Evolutionary conservation across 2,329 filamentous ascomycete species (phyloP).

Genomic region (Harringtonia aguacate): DNA sequence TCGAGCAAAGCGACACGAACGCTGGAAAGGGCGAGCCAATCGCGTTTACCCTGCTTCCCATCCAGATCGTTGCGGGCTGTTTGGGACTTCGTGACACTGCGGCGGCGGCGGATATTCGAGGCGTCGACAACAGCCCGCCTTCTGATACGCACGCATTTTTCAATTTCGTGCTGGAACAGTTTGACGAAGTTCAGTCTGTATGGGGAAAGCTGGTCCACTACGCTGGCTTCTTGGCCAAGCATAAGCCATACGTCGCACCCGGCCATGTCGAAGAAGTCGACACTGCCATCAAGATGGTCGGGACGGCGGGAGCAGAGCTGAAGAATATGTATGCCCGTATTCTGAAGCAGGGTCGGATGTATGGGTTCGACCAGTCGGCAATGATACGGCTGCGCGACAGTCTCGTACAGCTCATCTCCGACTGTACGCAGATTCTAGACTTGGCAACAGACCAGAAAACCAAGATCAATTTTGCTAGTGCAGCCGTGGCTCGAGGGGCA

Average conservation of each 20-base stretch:
- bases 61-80: neutral
- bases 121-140: neutral
- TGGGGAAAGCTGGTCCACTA: neutral
- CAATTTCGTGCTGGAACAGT: neutral
- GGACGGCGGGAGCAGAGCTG: neutral
- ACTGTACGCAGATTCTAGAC: neutral
- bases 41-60: neutral
- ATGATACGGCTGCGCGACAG: neutral
- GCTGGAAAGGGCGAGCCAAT: slow-evolving; percentile 3
- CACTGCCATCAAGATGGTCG: neutral
- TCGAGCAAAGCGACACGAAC: neutral
- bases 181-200: neutral
- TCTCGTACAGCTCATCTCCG: neutral
- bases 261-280: neutral
- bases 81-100: neutral
- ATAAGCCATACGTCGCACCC: neutral
- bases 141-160: neutral
- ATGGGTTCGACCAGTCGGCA: neutral
- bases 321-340: neutral
- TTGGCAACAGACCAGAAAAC: neutral
- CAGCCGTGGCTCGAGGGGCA: neutral
- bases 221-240: neutral
- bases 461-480: neutral
- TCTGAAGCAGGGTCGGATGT: neutral
- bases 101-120: neutral